phyloP scores from a whole-genome alignment of 192 early-diverging fungal species.

The Gryganskiella cystojenkinii region DNA sequence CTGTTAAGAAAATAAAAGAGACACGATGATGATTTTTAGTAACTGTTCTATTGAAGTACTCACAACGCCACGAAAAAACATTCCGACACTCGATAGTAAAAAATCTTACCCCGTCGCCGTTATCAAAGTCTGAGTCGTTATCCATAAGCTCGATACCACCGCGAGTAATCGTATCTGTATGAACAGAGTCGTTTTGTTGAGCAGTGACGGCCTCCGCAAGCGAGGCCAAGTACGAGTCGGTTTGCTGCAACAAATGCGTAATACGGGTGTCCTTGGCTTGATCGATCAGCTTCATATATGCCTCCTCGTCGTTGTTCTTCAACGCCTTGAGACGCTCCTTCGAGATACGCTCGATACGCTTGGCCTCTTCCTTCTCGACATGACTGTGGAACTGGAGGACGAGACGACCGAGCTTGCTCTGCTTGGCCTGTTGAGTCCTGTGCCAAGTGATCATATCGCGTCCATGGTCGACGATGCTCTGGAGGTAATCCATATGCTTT shows the following conservation, averaged over 20 bases:
- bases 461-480: constrained; percentile 79
- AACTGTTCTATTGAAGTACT: background rate
- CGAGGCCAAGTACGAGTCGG: constrained; percentile 83
- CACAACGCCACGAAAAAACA: background rate
- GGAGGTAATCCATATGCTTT: constrained; percentile 84
- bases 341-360: constrained; percentile 82
- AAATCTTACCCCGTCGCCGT: constrained; percentile 43
- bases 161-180: constrained; percentile 49
- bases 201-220: constrained; percentile 87
- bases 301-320: constrained; percentile 97
- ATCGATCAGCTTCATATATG: constrained; percentile 95
- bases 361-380: constrained; percentile 95
- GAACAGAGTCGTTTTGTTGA: constrained; percentile 75
- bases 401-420: constrained; percentile 78
- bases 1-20: constrained; percentile 10
- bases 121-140: constrained; percentile 55
- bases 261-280: constrained; percentile 97
- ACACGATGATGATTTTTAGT: background rate
- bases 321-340: constrained; percentile 97
- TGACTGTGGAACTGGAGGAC: constrained; percentile 83
- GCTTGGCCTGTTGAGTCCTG: constrained; percentile 71
- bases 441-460: constrained; percentile 77
- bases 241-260: constrained; percentile 90
- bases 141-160: constrained; percentile 65
- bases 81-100: constrained; percentile 26